Evolutionary conservation across 306 rosid genomes (phyloP), one percentile per base, ranked within the genome.

Genomic region (Sicyos baderoa): DNA sequence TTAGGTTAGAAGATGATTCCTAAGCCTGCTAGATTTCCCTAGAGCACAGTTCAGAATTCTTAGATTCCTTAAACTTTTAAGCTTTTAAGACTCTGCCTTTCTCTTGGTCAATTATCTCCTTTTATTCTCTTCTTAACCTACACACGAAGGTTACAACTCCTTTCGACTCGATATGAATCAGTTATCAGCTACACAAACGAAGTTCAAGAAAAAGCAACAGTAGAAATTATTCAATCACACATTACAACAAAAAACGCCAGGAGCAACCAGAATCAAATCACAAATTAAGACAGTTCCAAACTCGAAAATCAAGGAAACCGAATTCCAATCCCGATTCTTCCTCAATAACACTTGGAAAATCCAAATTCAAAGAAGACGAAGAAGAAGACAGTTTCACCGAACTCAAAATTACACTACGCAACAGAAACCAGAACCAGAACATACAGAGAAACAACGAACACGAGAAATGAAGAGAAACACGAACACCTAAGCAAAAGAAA

Each of bases 271-370:
- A 62, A 37, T 18, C 11, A 60, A 45, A 45, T 45, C 13, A 45
- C 13, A 45, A 45, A 45, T 45, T 45, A 10, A 45, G 14, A 45
- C 49, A 45, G 49, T 45, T 11, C 40, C 49, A 45, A 45, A 62
- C 27, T 62, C 22, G 29, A 10, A 12, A 17, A 17, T 62, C 7
- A 62, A 62, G 69, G 8, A 62, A 40, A 35, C 23, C 12, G 19
- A 17, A 62, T 35, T 42, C 32, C 52, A 63, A 63, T 63, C 25
- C 70, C 68, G 51, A 64, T 57, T 14, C 63, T 57, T 14, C 63
- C 62, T 5, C 63, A 57, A 25, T 25, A 57, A 63, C 16, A 18
- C 50, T 40, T 19, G 4, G 18, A 4, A 45, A 64, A 44, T 51
- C 35, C 35, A 19, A 44, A 64, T 44, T 37, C 9, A 4, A 40